A percentile compares a stretch with the other conserved stretches of the same genome.
Evolutionary conservation across 495 filamentous ascomycete genomes (phyloP).

Genomic region (Annulohypoxylon moriforme): DNA sequence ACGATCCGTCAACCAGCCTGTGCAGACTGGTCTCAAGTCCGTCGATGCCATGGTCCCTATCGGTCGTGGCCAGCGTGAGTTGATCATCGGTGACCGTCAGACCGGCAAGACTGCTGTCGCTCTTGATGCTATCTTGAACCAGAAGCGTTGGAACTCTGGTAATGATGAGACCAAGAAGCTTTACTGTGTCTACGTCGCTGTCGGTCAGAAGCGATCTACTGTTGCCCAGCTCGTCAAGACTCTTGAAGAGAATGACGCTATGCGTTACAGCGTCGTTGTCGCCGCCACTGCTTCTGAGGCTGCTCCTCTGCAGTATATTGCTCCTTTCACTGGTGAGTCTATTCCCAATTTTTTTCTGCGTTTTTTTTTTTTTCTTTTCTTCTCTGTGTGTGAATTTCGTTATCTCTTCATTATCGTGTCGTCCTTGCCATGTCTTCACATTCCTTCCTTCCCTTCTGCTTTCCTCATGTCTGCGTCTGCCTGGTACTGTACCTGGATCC

Average conservation of each 20-base stretch:
- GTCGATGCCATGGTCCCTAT: slow-evolving; percentile 99
- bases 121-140: slow-evolving; percentile 98
- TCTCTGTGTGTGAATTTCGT: background rate
- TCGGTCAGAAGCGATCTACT: slow-evolving; percentile 99
- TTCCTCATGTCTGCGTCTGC: too few relatives aligned
- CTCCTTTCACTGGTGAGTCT: slow-evolving; percentile 79
- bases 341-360: slow-evolving; percentile 20
- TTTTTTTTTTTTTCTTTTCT: background rate
- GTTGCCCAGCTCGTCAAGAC: slow-evolving; percentile 99
- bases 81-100: slow-evolving; percentile 99
- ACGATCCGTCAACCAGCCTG: slow-evolving; percentile 95
- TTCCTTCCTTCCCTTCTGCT: too few relatives aligned
- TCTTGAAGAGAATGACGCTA: slow-evolving; percentile 98
- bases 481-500: too few relatives aligned
- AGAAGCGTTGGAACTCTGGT: slow-evolving; percentile 95
- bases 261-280: slow-evolving; percentile 97
- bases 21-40: slow-evolving; percentile 99
- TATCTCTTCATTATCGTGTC: too few relatives aligned
- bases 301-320: slow-evolving; percentile 91
- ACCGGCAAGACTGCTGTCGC: slow-evolving; percentile 99
- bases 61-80: slow-evolving; percentile 99
- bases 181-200: slow-evolving; percentile 98
- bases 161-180: slow-evolving; percentile 96
- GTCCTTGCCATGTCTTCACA: too few relatives aligned
- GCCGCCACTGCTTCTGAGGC: slow-evolving; percentile 98